Percentiles rank a stretch among this genome's conserved stretches.
phyloP scores from a whole-genome alignment of 2,329 filamentous ascomycete genomes.

The Alternaria triticimaculans region DNA sequence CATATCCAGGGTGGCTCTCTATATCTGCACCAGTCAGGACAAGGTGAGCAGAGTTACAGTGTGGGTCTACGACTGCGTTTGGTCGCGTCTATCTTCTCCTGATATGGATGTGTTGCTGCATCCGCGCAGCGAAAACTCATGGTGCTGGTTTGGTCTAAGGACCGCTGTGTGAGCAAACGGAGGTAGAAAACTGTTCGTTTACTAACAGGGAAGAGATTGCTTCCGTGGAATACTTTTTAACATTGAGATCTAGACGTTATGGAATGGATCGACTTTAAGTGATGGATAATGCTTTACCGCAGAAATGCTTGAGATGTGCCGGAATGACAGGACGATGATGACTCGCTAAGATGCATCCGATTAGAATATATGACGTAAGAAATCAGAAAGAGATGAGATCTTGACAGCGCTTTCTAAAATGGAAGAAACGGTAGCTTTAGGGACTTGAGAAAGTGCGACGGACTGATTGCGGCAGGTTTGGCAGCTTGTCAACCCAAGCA shows the following conservation, averaged over 20 bases:
- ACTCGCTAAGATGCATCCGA: background rate
- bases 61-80: too few species aligned
- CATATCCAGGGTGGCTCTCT: too few species aligned
- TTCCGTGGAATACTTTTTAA: too few species aligned
- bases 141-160: too few species aligned
- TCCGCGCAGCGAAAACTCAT: background rate
- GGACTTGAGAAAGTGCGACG: background rate
- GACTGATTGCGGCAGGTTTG: background rate
- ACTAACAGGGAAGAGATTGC: too few species aligned
- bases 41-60: too few species aligned
- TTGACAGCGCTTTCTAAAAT: background rate
- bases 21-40: too few species aligned
- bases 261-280: background rate
- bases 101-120: background rate
- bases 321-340: background rate
- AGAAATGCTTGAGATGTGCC: background rate
- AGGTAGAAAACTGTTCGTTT: too few species aligned
- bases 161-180: too few species aligned
- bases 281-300: background rate
- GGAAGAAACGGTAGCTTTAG: background rate
- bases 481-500: slow-evolving; percentile 20
- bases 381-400: background rate
- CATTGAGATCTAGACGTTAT: background rate
- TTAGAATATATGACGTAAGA: background rate
- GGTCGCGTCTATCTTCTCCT: too few species aligned